Conservation (phyloP, 2,329 filamentous ascomycete genomes). For the Sporothrix phasma region DNA sequence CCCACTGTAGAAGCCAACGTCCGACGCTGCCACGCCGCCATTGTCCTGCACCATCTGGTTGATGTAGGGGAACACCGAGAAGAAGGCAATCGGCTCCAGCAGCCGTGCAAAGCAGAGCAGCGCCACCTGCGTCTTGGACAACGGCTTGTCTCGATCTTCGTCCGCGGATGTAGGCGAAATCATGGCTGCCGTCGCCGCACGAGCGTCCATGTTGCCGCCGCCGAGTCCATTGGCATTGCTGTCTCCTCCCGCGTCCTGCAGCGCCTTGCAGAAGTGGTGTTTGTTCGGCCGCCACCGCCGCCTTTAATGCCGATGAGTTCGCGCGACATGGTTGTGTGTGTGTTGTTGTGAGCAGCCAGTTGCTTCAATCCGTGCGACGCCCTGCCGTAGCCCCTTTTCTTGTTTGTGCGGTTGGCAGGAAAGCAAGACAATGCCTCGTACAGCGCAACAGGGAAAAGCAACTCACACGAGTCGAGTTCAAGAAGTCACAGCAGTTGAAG, state of each 20-base stretch:
- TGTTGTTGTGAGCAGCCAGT: background rate
- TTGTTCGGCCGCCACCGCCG: background rate
- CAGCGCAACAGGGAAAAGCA: too few relatives aligned
- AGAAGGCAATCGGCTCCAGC: conserved; percentile 72
- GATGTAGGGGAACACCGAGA: conserved; percentile 72
- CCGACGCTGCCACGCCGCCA: conserved; percentile 49
- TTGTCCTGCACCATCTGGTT: conserved; percentile 65
- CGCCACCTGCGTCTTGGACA: conserved; percentile 57
- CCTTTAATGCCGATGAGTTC: background rate
- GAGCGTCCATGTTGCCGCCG: background rate
- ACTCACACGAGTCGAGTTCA: background rate
- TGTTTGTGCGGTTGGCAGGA: background rate
- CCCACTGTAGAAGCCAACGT: conserved; percentile 72
- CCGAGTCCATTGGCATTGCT: background rate
- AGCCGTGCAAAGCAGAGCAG: conserved; percentile 64
- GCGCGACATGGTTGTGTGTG: background rate
- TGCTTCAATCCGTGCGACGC: too few relatives aligned
- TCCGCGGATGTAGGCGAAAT: conserved; percentile 1
- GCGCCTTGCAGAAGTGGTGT: conserved; percentile 22
- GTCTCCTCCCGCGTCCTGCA: background rate
- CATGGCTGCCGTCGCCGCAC: background rate
- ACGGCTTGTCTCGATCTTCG: conserved; percentile 34
- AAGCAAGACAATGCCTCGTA: too few relatives aligned
- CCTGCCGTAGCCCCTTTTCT: background rate
- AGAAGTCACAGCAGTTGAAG: background rate